These are phyloP conservation scores for California macrophylla DNA, from an alignment of 441 rosid species.

Conservation along the genomic window DNA sequence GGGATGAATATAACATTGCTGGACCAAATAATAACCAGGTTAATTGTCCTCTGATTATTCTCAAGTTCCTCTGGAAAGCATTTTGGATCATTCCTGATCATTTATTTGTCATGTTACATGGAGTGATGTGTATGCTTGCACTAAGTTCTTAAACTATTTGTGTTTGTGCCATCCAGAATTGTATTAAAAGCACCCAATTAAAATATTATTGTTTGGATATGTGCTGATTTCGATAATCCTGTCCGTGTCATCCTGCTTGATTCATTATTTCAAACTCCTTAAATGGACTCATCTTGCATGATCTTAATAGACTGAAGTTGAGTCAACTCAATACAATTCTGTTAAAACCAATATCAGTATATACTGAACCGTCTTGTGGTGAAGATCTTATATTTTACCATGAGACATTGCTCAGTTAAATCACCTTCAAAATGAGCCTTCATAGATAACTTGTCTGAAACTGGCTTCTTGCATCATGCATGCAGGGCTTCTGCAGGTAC, in stretches of 20 bases:
- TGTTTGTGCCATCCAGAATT: background rate
- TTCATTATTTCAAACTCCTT: background rate
- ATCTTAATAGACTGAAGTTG: background rate
- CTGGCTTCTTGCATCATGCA: conserved; percentile 9
- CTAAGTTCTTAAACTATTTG: background rate
- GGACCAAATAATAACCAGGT: background rate
- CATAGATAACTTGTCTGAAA: background rate
- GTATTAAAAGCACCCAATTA: background rate
- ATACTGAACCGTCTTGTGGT: background rate
- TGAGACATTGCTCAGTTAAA: background rate
- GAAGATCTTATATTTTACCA: conserved; percentile 3
- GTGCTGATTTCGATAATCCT: background rate
- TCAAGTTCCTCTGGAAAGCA: background rate
- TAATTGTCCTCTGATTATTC: background rate
- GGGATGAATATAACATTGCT: background rate
- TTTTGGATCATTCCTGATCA: background rate
- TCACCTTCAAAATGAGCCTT: background rate
- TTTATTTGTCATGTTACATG: background rate
- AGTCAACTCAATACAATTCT: background rate
- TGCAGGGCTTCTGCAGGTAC: conserved; percentile 77
- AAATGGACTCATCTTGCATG: background rate
- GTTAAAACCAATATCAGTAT: background rate
- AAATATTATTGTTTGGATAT: background rate
- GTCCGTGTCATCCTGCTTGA: background rate
- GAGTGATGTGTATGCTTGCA: background rate